Conservation (phyloP, 1,139 yeast genomes). For the Hansenula lynferdii region DNA sequence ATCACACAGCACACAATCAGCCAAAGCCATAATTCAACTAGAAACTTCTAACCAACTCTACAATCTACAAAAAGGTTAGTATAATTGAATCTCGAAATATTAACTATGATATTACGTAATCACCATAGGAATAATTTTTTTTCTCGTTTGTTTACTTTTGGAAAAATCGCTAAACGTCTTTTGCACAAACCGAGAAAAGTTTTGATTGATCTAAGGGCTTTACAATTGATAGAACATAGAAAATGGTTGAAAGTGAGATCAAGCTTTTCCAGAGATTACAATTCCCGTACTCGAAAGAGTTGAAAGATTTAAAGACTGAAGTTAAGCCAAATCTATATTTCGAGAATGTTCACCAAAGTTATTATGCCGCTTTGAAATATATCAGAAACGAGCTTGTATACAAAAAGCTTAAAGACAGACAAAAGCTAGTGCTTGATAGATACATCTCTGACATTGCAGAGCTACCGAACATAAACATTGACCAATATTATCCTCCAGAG, state of each 20-base stretch:
- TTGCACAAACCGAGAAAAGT: too few species aligned
- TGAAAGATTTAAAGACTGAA: constrained; percentile 11
- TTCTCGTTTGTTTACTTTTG: constrained; percentile 1
- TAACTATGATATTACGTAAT: background rate
- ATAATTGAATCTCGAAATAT: too few species aligned
- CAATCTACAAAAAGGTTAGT: too few species aligned
- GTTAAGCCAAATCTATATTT: constrained; percentile 15
- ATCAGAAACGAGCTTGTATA: constrained; percentile 16
- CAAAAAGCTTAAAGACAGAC: constrained; percentile 12
- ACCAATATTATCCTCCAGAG: constrained; percentile 19
- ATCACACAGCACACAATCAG: too few species aligned
- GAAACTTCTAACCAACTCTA: too few species aligned
- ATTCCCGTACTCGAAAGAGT: constrained; percentile 19
- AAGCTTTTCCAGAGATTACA: constrained; percentile 3
- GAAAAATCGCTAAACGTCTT: background rate
- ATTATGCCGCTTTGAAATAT: constrained; percentile 15
- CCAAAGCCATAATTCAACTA: too few species aligned
- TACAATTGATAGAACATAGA: background rate
- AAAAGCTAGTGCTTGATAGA: constrained; percentile 13
- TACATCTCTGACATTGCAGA: constrained; percentile 16
- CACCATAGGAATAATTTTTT: background rate
- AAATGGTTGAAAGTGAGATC: background rate
- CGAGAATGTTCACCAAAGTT: constrained; percentile 16
- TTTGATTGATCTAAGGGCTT: background rate
- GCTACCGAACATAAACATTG: constrained; percentile 4